phyloP scores from a whole-genome alignment of 2,329 filamentous ascomycete species.

The Phoma sp. region DNA sequence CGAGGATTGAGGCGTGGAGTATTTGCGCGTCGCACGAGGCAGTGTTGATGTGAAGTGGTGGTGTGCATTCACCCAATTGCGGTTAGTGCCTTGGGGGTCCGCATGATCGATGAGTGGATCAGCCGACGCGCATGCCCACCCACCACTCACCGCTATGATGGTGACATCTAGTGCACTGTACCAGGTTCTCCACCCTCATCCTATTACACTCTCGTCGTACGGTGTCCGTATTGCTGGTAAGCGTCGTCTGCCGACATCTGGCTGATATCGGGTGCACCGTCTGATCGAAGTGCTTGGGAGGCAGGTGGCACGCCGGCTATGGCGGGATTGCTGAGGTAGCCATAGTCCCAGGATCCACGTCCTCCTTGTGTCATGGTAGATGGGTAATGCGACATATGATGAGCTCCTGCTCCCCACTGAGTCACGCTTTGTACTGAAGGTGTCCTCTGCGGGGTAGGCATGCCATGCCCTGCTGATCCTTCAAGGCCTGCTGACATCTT shows the following conservation, averaged over 20 bases:
- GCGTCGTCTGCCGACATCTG: conserved; percentile 39
- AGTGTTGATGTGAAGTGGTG: conserved; percentile 36
- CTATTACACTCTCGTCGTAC: conserved; percentile 47
- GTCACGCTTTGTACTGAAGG: conserved; percentile 45
- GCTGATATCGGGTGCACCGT: conserved; percentile 39
- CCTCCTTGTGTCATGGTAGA: conserved; percentile 38
- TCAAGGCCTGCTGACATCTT: conserved; percentile 50
- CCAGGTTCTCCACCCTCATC: conserved; percentile 10
- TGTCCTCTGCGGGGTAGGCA: conserved; percentile 44
- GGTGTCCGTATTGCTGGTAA: conserved; percentile 49
- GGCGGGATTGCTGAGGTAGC: conserved; percentile 40
- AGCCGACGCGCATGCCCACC: conserved; percentile 40
- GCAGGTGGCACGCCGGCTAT: conserved; percentile 35
- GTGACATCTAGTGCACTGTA: conserved; percentile 22
- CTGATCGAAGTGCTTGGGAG: conserved; percentile 42
- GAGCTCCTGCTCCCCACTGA: conserved; percentile 42
- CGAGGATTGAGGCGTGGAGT: conserved; percentile 13
- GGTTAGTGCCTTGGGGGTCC: conserved; percentile 35
- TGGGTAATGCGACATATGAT: conserved; percentile 46
- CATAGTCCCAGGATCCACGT: conserved; percentile 48
- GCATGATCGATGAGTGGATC: conserved; percentile 43
- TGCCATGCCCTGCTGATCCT: conserved; percentile 47
- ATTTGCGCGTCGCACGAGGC: conserved; percentile 33
- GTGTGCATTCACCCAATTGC: conserved; percentile 31
- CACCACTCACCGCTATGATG: conserved; percentile 26